phyloP scores from a whole-genome alignment of 768 basidiomycete species.

The Psilocybe tampanensis region DNA sequence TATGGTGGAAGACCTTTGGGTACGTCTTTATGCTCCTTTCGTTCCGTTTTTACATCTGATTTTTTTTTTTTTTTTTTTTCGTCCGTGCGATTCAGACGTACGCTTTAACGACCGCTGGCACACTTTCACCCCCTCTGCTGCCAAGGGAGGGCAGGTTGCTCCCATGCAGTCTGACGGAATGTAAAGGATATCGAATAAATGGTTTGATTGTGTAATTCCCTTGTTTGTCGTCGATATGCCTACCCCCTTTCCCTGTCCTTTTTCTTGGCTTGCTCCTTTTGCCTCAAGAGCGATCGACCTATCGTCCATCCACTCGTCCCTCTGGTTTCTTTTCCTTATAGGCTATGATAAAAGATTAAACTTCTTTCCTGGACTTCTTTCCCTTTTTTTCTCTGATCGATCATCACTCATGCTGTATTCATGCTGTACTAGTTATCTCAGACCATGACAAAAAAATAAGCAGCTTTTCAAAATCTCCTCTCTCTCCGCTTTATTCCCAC shows the following conservation, averaged over 20 bases:
- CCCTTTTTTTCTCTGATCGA: too few species aligned
- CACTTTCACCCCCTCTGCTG: slow-evolving; percentile 86
- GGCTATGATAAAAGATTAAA: too few species aligned
- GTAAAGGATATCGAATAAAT: not conserved
- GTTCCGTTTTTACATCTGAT: too few species aligned
- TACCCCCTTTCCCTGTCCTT: too few species aligned
- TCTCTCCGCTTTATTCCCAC: too few species aligned
- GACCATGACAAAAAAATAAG: too few species aligned
- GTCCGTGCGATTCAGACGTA: slow-evolving; percentile 56
- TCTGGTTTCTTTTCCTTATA: not conserved
- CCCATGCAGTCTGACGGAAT: slow-evolving; percentile 61
- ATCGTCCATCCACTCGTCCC: not conserved
- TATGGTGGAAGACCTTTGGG: slow-evolving; percentile 90
- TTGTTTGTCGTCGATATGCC: too few species aligned
- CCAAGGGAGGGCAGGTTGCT: slow-evolving; percentile 80
- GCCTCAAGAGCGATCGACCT: not conserved
- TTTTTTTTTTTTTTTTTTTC: slow-evolving; percentile 2
- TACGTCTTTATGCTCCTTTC: too few species aligned
- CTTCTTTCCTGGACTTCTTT: too few species aligned
- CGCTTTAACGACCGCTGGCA: slow-evolving; percentile 97
- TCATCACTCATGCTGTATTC: too few species aligned
- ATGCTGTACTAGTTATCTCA: too few species aligned
- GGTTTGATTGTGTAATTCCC: not conserved
- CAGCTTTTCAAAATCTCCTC: too few species aligned
- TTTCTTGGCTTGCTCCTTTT: not conserved